phyloP scores from a whole-genome alignment of 2,329 filamentous ascomycete species.

The Ophiostoma piceae region DNA sequence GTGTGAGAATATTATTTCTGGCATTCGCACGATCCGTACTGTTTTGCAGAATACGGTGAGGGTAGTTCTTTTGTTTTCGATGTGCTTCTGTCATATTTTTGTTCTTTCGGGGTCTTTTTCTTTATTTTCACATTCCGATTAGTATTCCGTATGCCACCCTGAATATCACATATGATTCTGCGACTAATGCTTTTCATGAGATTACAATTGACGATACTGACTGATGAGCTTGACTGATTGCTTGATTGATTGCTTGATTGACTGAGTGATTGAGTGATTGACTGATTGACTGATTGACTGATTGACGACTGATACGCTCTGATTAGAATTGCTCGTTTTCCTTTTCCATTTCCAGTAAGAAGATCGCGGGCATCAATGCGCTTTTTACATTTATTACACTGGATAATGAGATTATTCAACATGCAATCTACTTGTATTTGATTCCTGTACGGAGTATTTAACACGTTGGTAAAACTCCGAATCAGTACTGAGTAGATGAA shows the following conservation, averaged over 20 bases:
- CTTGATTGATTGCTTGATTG: not conserved
- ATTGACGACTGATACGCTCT: not conserved
- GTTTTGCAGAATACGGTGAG: not conserved
- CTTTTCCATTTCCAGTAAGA: slow-evolving; percentile 18
- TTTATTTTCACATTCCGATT: not conserved
- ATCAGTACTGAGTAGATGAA: not conserved
- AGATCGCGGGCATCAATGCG: not conserved
- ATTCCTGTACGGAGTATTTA: not conserved
- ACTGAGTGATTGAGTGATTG: not conserved
- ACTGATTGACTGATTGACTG: not conserved
- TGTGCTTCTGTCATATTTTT: not conserved
- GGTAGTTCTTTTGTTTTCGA: not conserved
- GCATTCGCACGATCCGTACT: not conserved
- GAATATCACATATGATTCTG: no score
- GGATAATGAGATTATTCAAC: not conserved
- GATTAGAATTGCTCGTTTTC: slow-evolving; percentile 16
- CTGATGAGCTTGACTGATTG: not conserved
- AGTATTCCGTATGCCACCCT: no score
- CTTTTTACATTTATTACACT: not conserved
- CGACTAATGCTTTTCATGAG: not conserved
- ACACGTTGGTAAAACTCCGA: not conserved
- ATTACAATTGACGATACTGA: not conserved
- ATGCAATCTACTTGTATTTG: not conserved
- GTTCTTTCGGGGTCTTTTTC: not conserved
- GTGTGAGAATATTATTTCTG: not conserved